Percentiles rank a stretch among this genome's conserved stretches.
phyloP scores from a whole-genome alignment of 495 filamentous ascomycete genomes.

The Penicillium arizonense region DNA sequence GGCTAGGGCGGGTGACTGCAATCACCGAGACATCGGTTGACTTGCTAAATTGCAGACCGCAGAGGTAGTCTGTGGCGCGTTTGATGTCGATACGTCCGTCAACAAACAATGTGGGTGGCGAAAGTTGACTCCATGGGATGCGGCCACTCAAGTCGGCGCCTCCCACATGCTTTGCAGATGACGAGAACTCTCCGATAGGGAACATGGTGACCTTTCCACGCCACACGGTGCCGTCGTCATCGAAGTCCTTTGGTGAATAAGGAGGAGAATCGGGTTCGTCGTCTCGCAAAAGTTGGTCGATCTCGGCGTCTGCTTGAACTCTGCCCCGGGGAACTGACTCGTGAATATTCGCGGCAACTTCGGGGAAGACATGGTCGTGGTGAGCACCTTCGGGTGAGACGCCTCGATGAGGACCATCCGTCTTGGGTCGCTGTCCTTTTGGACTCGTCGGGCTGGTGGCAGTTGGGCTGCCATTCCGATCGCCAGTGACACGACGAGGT shows the following conservation, averaged over 20 bases:
- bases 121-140: conserved; percentile 66
- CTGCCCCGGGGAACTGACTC: conserved; percentile 39
- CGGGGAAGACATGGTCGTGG: conserved; percentile 45
- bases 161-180: conserved; percentile 77
- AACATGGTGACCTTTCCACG: conserved; percentile 76
- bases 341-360: conserved; percentile 39
- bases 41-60: conserved; percentile 68
- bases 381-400: conserved; percentile 36
- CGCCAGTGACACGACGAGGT: conserved; percentile 35
- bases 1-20: conserved; percentile 57
- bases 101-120: conserved; percentile 66
- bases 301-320: conserved; percentile 76
- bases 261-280: conserved; percentile 80
- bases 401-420: conserved; percentile 22
- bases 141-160: conserved; percentile 66
- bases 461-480: conserved; percentile 36
- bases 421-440: conserved; percentile 23
- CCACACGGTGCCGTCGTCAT: conserved; percentile 71
- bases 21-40: conserved; percentile 74
- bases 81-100: conserved; percentile 80
- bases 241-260: conserved; percentile 77
- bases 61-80: conserved; percentile 85
- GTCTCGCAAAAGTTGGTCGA: conserved; percentile 85
- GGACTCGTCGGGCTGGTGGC: conserved; percentile 36
- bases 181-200: conserved; percentile 67